These are phyloP conservation scores for Paecilomyces sp. DNA, from an alignment of 2,329 filamentous ascomycete genomes.

Conservation along the genomic window DNA sequence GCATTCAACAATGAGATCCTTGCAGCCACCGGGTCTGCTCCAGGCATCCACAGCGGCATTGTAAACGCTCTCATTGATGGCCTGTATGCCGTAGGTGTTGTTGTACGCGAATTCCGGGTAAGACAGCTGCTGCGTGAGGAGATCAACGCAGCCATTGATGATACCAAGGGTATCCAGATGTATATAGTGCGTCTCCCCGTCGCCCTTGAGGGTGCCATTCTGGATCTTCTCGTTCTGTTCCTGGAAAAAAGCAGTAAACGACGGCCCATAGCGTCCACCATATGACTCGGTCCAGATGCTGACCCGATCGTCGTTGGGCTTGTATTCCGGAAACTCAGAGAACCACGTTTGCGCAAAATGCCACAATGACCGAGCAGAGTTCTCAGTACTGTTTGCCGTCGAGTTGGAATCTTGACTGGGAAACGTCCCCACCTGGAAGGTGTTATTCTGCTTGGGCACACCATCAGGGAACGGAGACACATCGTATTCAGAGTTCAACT, in stretches of 20 bases:
- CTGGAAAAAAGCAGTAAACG: slow-evolving; percentile 33
- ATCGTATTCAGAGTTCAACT: slow-evolving; percentile 11
- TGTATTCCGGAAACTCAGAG: slow-evolving; percentile 56
- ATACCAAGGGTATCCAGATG: slow-evolving; percentile 48
- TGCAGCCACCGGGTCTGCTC: slow-evolving; percentile 44
- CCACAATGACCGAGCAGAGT: slow-evolving; percentile 51
- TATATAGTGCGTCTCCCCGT: slow-evolving; percentile 26
- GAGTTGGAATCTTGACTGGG: slow-evolving; percentile 36
- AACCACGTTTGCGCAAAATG: slow-evolving; percentile 57
- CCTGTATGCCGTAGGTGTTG: slow-evolving; percentile 52
- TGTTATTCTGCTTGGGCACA: slow-evolving; percentile 42
- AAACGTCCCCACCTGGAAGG: slow-evolving; percentile 47
- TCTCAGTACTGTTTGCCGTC: slow-evolving; percentile 45
- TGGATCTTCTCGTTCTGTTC: slow-evolving; percentile 36
- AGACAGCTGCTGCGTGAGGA: slow-evolving; percentile 39
- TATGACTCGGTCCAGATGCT: slow-evolving; percentile 42
- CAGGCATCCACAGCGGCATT: slow-evolving; percentile 39
- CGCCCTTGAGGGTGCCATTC: slow-evolving; percentile 18
- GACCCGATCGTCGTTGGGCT: slow-evolving; percentile 47
- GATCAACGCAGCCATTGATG: slow-evolving; percentile 51
- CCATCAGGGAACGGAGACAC: slow-evolving; percentile 10
- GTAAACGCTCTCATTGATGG: slow-evolving; percentile 43
- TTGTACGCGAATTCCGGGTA: slow-evolving; percentile 50
- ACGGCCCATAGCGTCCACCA: slow-evolving; percentile 38
- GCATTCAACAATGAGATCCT: slow-evolving; percentile 48